Conservation (phyloP, 768 basidiomycete genomes). For the Kwoniella sp. region DNA sequence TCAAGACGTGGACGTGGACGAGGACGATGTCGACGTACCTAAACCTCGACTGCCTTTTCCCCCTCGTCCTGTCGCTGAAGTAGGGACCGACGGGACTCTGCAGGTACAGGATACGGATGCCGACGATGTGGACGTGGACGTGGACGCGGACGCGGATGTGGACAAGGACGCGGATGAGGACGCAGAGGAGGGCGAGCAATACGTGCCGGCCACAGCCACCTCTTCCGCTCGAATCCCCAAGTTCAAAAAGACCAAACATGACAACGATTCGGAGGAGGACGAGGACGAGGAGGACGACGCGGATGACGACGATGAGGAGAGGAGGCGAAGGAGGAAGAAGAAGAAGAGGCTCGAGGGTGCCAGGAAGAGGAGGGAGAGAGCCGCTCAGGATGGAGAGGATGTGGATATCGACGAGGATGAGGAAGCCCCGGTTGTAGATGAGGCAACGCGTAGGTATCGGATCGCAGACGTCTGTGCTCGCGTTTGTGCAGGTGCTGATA, state of each 20-base stretch:
- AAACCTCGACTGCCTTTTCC: slow-evolving; percentile 16
- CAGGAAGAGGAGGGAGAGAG: slow-evolving; percentile 53
- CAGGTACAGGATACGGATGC: slow-evolving; percentile 24
- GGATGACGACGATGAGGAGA: slow-evolving; percentile 40
- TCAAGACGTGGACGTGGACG: slow-evolving; percentile 47
- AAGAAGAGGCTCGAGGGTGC: slow-evolving; percentile 55
- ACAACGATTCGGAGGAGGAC: slow-evolving; percentile 29
- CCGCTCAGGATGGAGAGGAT: slow-evolving; percentile 9
- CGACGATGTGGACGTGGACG: slow-evolving; percentile 28
- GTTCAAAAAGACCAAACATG: slow-evolving; percentile 48
- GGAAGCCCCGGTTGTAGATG: slow-evolving; percentile 74
- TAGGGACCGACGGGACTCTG: slow-evolving; percentile 51
- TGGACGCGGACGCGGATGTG: slow-evolving; percentile 15
- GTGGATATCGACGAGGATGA: slow-evolving; percentile 57
- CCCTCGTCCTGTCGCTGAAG: slow-evolving; percentile 48
- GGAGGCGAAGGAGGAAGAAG: slow-evolving; percentile 47
- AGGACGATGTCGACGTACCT: slow-evolving; percentile 64
- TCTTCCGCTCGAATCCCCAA: slow-evolving; percentile 32
- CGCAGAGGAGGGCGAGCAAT: slow-evolving; percentile 57
- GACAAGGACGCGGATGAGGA: slow-evolving; percentile 48
- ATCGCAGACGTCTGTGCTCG: not conserved
- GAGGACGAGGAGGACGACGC: slow-evolving; percentile 46
- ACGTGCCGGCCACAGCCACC: slow-evolving; percentile 30
- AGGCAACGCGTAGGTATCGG: slow-evolving; percentile 34
- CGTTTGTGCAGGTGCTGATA: not conserved